Conservation (phyloP, 2,329 filamentous ascomycete species). For the Aspergillus clavatus region DNA sequence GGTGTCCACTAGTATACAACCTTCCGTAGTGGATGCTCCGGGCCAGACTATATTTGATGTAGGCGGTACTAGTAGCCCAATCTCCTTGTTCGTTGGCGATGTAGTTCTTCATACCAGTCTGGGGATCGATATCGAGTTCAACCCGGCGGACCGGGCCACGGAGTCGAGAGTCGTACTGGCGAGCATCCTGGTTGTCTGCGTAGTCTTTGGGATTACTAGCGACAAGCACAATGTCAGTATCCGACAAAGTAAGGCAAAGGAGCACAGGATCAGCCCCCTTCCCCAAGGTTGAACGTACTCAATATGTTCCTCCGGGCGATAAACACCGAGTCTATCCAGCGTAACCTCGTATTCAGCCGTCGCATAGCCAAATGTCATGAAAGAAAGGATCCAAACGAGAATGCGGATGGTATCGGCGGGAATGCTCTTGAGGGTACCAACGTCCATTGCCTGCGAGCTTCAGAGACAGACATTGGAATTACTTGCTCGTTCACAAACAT, state of each 20-base stretch:
- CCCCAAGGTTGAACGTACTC: too few relatives aligned
- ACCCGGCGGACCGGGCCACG: constrained; percentile 69
- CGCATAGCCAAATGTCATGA: constrained; percentile 78
- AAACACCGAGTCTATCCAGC: constrained; percentile 71
- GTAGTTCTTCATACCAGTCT: constrained; percentile 98
- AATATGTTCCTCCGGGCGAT: constrained; percentile 64
- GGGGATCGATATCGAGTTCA: constrained; percentile 67
- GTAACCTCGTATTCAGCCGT: constrained; percentile 82
- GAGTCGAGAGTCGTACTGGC: constrained; percentile 68
- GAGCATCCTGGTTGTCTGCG: constrained; percentile 79
- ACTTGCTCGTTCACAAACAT: not conserved
- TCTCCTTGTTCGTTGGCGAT: constrained; percentile 83
- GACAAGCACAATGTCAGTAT: too few relatives aligned
- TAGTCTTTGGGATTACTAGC: constrained; percentile 73
- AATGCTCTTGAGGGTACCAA: constrained; percentile 72
- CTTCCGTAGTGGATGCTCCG: constrained; percentile 74
- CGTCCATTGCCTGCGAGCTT: constrained; percentile 71
- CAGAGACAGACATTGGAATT: constrained; percentile 3
- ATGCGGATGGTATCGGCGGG: constrained; percentile 74
- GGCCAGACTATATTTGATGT: constrained; percentile 69
- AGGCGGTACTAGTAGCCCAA: constrained; percentile 87
- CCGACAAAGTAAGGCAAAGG: too few relatives aligned
- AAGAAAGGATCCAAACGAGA: constrained; percentile 75
- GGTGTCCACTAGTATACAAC: constrained; percentile 61
- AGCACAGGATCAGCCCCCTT: too few relatives aligned